These are phyloP conservation scores for Lentinula lateritia DNA, from an alignment of 768 basidiomycete genomes.

Conservation along the genomic window DNA sequence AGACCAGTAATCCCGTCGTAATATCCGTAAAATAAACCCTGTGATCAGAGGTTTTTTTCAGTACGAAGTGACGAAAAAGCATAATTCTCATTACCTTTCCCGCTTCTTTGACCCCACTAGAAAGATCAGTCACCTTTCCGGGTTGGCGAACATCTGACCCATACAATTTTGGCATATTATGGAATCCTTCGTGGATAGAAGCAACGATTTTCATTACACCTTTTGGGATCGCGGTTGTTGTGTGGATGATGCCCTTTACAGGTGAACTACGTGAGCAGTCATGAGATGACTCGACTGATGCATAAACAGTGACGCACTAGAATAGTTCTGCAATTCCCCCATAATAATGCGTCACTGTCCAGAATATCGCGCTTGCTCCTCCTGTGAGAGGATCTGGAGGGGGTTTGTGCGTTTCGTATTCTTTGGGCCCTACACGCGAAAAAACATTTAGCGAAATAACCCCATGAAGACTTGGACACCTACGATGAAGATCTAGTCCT, in stretches of 20 bases:
- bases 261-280: constrained; percentile 22
- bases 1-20: constrained; percentile 32
- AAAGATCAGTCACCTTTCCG: constrained; percentile 37
- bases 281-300: background rate
- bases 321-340: constrained; percentile 42
- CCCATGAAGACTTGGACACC: constrained; percentile 9
- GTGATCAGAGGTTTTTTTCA: background rate
- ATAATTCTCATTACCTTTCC: constrained; percentile 29
- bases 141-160: constrained; percentile 36
- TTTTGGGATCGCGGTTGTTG: constrained; percentile 43
- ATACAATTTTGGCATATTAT: constrained; percentile 33
- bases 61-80: too few relatives aligned
- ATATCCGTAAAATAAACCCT: constrained; percentile 28
- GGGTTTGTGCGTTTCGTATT: constrained; percentile 34
- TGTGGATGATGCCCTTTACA: constrained; percentile 38
- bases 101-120: constrained; percentile 39
- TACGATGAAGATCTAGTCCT: constrained; percentile 45
- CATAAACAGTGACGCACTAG: constrained; percentile 23
- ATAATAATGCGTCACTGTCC: constrained; percentile 44
- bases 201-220: constrained; percentile 37
- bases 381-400: constrained; percentile 38
- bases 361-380: constrained; percentile 42
- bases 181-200: constrained; percentile 39
- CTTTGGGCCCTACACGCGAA: constrained; percentile 29
- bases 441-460: background rate